phyloP scores from a whole-genome alignment of 1,139 yeast species.

The Hemisphaericaspora xylofermentans region DNA sequence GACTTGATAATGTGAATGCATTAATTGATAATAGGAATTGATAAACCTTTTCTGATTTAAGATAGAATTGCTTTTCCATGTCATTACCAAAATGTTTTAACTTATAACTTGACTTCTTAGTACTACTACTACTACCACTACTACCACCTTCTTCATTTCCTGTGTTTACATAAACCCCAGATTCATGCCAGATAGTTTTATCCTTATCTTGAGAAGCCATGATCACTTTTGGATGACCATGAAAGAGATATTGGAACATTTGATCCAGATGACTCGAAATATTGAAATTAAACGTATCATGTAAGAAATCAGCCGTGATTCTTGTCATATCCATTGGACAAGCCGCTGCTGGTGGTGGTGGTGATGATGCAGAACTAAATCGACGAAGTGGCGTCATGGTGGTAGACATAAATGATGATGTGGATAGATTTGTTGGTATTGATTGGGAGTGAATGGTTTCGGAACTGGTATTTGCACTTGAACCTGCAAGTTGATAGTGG shows the following conservation, averaged over 20 bases:
- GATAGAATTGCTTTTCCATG: slow-evolving; percentile 16
- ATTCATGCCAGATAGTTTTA: slow-evolving; percentile 26
- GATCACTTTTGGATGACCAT: slow-evolving; percentile 30
- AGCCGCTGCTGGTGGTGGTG: slow-evolving; percentile 2
- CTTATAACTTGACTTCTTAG: slow-evolving; percentile 12
- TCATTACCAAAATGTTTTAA: slow-evolving; percentile 15
- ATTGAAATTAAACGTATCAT: slow-evolving; percentile 26
- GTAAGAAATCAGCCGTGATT: slow-evolving; percentile 25
- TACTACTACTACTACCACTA: not conserved
- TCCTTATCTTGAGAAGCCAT: slow-evolving; percentile 23
- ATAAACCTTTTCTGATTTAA: slow-evolving; percentile 18
- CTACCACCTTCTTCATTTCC: slow-evolving; percentile 10
- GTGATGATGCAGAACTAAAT: slow-evolving; percentile 6
- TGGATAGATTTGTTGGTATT: not conserved
- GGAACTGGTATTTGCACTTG: not conserved
- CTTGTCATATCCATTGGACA: slow-evolving; percentile 10
- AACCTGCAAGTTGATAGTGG: not conserved
- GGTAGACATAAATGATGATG: not conserved
- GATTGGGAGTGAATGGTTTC: not conserved
- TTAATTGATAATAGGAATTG: slow-evolving; percentile 25
- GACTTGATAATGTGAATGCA: slow-evolving; percentile 35
- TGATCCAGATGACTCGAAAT: slow-evolving; percentile 20
- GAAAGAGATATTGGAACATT: slow-evolving; percentile 24
- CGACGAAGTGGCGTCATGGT: not conserved
- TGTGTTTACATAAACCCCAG: slow-evolving; percentile 26